These are phyloP conservation scores for Beauveria medogensis DNA, from an alignment of 2,329 filamentous ascomycete genomes.

Conservation along the genomic window DNA sequence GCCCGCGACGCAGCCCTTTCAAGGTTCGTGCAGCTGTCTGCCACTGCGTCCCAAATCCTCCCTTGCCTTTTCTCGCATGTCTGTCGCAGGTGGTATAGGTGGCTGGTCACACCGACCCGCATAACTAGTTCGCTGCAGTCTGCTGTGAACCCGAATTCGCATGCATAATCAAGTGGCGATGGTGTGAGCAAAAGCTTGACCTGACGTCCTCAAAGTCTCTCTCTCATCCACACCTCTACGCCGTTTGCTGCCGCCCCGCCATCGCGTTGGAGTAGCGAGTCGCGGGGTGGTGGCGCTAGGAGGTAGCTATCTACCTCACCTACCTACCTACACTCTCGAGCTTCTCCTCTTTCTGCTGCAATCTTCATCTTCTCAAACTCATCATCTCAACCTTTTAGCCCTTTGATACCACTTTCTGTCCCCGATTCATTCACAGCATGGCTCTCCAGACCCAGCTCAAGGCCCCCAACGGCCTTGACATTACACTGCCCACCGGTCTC, in stretches of 20 bases:
- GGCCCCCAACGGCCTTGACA: conserved; percentile 55
- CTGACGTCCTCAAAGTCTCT: too few species aligned
- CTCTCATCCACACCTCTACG: not conserved
- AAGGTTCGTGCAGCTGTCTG: not conserved
- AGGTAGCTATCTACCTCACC: too few species aligned
- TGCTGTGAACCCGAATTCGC: too few species aligned
- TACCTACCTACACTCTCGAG: not conserved
- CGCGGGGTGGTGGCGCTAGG: too few species aligned
- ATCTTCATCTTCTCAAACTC: not conserved
- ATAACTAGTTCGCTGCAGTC: too few species aligned
- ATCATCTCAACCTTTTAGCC: not conserved
- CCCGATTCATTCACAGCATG: conserved; percentile 5
- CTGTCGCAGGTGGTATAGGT: not conserved
- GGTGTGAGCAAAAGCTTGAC: not conserved
- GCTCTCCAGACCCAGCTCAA: conserved; percentile 20
- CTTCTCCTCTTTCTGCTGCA: not conserved
- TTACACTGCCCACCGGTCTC: conserved; percentile 58
- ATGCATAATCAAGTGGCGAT: too few species aligned
- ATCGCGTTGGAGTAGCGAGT: not conserved
- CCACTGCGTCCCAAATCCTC: not conserved
- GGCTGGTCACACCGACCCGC: too few species aligned
- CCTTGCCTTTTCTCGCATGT: not conserved
- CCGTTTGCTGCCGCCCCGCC: conserved; percentile 5
- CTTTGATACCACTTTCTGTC: not conserved
- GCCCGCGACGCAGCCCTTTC: not conserved